Percentiles rank a stretch among this genome's conserved stretches.
phyloP scores from a whole-genome alignment of 352 stramenopile species.

The Pythium aquatile region DNA sequence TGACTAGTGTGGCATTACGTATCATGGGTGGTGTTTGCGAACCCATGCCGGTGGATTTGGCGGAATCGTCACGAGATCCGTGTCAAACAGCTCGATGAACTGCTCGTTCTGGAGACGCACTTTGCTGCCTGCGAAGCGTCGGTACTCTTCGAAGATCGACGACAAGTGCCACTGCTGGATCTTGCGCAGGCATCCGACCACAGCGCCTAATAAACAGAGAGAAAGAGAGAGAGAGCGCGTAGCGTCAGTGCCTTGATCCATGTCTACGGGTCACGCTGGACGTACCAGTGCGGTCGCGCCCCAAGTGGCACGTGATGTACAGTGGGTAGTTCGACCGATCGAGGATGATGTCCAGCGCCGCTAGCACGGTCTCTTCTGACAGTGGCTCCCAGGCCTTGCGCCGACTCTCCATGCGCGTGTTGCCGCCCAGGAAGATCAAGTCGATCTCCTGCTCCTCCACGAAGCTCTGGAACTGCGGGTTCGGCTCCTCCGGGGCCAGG shows the following conservation, averaged over 20 bases:
- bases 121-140: conserved; percentile 88
- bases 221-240: too few species aligned
- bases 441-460: conserved; percentile 91
- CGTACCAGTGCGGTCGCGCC: conserved; percentile 85
- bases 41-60: conserved; percentile 74
- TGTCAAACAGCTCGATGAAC: conserved; percentile 95
- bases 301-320: conserved; percentile 90
- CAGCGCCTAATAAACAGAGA: conserved; percentile 41
- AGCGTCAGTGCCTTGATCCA: too few species aligned
- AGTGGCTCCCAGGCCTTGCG: conserved; percentile 87
- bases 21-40: conserved; percentile 44
- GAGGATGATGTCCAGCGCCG: conserved; percentile 87
- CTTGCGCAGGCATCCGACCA: conserved; percentile 90
- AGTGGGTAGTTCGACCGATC: conserved; percentile 89
- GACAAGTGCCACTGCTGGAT: conserved; percentile 92
- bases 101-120: conserved; percentile 92
- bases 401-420: conserved; percentile 86
- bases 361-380: conserved; percentile 89
- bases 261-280: not conserved
- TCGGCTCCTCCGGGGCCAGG: conserved; percentile 86
- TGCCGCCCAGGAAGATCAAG: conserved; percentile 82
- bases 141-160: conserved; percentile 93
- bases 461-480: conserved; percentile 89
- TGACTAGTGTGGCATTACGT: not conserved
- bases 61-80: conserved; percentile 87